phyloP scores from a whole-genome alignment of 805 yeast species.

The Metschnikowia aberdeeniae region DNA sequence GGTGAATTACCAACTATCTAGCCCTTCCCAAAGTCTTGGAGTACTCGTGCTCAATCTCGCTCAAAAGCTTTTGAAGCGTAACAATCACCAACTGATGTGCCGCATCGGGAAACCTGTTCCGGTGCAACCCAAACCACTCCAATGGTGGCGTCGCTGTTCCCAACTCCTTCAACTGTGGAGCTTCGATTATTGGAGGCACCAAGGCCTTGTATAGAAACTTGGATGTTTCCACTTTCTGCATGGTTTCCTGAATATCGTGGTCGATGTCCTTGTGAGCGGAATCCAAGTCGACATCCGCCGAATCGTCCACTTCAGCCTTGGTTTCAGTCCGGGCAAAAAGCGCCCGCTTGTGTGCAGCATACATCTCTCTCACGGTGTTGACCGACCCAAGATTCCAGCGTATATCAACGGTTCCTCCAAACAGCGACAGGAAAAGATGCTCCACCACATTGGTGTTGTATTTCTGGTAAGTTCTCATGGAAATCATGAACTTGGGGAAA shows the following conservation, averaged over 20 bases:
- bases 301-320: constrained; percentile 3
- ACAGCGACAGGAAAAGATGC: constrained; percentile 63
- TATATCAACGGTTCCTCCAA: constrained; percentile 87
- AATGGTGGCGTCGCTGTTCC: constrained; percentile 98
- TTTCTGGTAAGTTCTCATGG: constrained; percentile 72
- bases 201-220: constrained; percentile 58
- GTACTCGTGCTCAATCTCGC: constrained; percentile 57
- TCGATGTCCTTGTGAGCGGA: constrained; percentile 23
- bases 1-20: no score
- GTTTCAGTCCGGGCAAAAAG: constrained; percentile 50
- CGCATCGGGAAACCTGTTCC: constrained; percentile 78
- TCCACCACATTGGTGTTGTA: constrained; percentile 52
- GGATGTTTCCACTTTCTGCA: constrained; percentile 33
- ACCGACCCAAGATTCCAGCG: constrained; percentile 94
- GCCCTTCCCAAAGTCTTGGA: constrained; percentile 47
- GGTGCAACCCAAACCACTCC: constrained; percentile 95
- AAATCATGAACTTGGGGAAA: constrained; percentile 70
- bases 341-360: constrained; percentile 78
- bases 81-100: constrained; percentile 79
- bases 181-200: constrained; percentile 75
- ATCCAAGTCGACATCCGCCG: constrained; percentile 24
- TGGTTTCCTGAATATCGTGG: constrained; percentile 34
- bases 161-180: constrained; percentile 84
- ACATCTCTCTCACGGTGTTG: constrained; percentile 87
- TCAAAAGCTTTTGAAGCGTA: constrained; percentile 67